Percentiles rank a stretch among this genome's conserved stretches.
These are phyloP conservation scores for Linnemannia hyalina DNA, from an alignment of 192 early-diverging fungal species.

Conservation along the genomic window DNA sequence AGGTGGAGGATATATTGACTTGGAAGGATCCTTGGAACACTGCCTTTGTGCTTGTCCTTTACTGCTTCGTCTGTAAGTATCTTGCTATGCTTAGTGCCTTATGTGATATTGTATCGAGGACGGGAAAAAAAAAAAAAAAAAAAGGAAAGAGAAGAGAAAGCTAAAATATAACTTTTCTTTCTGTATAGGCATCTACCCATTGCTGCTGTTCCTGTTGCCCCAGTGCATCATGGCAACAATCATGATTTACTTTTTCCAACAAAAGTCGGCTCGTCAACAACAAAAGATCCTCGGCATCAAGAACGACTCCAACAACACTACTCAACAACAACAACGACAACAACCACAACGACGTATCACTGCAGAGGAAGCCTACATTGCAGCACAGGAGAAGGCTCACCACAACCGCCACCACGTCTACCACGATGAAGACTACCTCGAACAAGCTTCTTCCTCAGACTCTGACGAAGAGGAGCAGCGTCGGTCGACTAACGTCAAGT, in stretches of 20 bases:
- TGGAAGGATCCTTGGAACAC: conserved; percentile 82
- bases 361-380: conserved; percentile 30
- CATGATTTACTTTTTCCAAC: conserved; percentile 67
- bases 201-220: conserved; percentile 65
- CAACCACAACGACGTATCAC: not conserved
- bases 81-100: not conserved
- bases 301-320: conserved; percentile 8
- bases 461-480: conserved; percentile 31
- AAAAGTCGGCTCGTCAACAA: conserved; percentile 51
- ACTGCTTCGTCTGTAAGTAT: conserved; percentile 67
- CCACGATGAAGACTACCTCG: conserved; percentile 51
- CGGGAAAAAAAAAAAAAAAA: not conserved
- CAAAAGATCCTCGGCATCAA: conserved; percentile 38
- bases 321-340: conserved; percentile 11
- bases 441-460: conserved; percentile 24
- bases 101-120: not conserved
- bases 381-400: conserved; percentile 35
- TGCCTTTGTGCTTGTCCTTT: conserved; percentile 62
- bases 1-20: conserved; percentile 69
- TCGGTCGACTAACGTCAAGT: conserved; percentile 65
- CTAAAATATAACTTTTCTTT: not conserved
- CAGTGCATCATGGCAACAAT: conserved; percentile 64
- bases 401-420: conserved; percentile 42
- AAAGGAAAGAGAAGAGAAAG: not conserved
- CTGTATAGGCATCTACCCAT: conserved; percentile 67